Conservation (phyloP, 2,329 filamentous ascomycete genomes). For the Stromatinia cepivora region DNA sequence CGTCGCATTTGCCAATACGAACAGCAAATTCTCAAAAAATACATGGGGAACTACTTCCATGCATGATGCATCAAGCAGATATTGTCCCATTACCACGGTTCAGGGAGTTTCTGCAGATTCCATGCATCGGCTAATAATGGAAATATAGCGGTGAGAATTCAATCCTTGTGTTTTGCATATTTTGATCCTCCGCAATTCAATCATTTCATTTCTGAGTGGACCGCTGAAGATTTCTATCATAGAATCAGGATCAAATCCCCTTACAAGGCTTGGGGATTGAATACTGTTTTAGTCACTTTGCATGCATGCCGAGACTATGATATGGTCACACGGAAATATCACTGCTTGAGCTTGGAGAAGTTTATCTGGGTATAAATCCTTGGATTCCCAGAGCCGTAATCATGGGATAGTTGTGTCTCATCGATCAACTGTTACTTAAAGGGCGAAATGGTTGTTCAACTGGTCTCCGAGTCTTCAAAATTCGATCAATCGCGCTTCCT, state of each 20-base stretch:
- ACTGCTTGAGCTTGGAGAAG: not conserved
- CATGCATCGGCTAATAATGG: not conserved
- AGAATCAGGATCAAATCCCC: too few species aligned
- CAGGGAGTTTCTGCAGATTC: not conserved
- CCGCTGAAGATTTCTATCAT: not conserved
- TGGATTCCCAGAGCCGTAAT: not conserved
- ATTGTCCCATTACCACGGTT: not conserved
- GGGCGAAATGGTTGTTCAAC: not conserved
- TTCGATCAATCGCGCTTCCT: conserved; percentile 2
- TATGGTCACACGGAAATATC: too few species aligned
- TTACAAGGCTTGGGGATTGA: not conserved
- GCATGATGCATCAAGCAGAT: too few species aligned
- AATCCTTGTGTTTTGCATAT: conserved; percentile 7
- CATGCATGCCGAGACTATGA: not conserved
- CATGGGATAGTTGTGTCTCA: too few species aligned
- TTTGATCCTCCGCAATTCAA: not conserved
- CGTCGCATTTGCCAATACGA: too few species aligned
- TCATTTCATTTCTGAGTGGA: not conserved
- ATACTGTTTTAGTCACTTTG: not conserved
- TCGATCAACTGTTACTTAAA: not conserved
- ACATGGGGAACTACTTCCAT: too few species aligned
- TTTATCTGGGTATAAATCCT: not conserved
- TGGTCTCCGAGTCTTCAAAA: not conserved
- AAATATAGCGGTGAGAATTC: not conserved
- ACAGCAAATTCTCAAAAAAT: too few species aligned